phyloP scores from a whole-genome alignment of 257 asterid species.

The Nicotiana attenuata region DNA sequence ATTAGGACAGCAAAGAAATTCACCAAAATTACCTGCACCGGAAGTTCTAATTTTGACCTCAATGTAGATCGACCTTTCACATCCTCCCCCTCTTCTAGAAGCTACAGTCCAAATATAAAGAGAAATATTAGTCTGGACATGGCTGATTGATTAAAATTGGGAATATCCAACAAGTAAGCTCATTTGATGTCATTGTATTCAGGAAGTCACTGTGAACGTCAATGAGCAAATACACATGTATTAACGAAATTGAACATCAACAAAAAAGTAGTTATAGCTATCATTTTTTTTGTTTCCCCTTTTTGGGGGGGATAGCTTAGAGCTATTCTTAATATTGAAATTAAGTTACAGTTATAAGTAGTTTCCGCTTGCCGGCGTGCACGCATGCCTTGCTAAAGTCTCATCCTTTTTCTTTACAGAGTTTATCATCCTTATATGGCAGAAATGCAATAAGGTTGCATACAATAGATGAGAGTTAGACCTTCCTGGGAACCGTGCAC shows the following conservation, averaged over 20 bases:
- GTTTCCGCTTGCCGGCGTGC: neutral
- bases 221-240: neutral
- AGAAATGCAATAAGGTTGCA: no score
- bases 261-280: no score
- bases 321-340: neutral
- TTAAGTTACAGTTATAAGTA: neutral
- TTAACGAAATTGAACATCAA: neutral
- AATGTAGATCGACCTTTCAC: constrained; percentile 63
- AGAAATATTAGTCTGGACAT: neutral
- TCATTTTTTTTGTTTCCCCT: neutral
- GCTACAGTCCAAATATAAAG: constrained; percentile 29
- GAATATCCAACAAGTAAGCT: neutral
- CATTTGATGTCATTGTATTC: constrained; percentile 2
- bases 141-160: neutral
- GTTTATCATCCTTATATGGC: neutral
- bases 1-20: constrained; percentile 11
- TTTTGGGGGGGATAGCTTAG: neutral
- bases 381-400: neutral
- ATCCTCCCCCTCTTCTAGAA: constrained; percentile 95
- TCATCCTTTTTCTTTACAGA: neutral
- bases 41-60: constrained; percentile 90
- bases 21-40: constrained; percentile 75
- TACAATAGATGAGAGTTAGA: no score
- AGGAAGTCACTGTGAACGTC: neutral
- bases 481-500: no score